Base-by-base conservation (phyloP, 1,284 basidiomycete species). In the Cutaneotrichosporon dermatis region DNA sequence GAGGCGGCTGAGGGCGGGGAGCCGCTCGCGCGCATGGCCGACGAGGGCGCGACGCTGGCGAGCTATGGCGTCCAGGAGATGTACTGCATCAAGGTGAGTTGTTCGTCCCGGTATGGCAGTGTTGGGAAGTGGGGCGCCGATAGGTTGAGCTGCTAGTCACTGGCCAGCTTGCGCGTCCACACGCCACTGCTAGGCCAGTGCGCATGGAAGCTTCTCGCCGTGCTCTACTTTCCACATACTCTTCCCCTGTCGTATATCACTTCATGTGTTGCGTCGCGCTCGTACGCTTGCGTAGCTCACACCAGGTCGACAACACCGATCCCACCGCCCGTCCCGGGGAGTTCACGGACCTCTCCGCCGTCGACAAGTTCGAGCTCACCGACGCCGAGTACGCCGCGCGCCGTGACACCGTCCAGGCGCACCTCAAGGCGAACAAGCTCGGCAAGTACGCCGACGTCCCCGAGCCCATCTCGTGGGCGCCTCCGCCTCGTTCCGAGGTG, bases 281-380 rank as follows among this genome's bases (percentile, higher is more conserved):
- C 25, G 25, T 25, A 25, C 25, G 25, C 25, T 25, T 25, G 25
- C 25, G 25, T 25, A 11, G 25, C 53, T 54, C 33, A 54, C 15
- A 6, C 44, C 60, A 93, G 91, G 86, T 93, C 9, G 82, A 83
- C 57, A 90, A 92, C 69, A 84, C 83, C 16, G 86, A 93, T 70
- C 91, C 91, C 1, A 82, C 87, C 34, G 73, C 77, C 34, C 65
- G 71, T 6, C 70, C 73, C 1, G 77, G 78, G 58, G 75, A 93
- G 71, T 85, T 88, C 60, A 85, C 87, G 4, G 94, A 97, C 74
- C 83, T 89, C 4, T 86, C 86, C 1, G 85, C 88, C 75, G 92
- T 96, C 1, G 86, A 96, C 42, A 97, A 97, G 75, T 98, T 94
- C 69, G 93, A 97, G 79, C 79, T 98, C 59, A 88, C 86, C 9